Percentiles rank a stretch among this genome's conserved stretches.
Evolutionary conservation across 306 rosid species (phyloP).

Genomic region (Ochetophila trinervis): DNA sequence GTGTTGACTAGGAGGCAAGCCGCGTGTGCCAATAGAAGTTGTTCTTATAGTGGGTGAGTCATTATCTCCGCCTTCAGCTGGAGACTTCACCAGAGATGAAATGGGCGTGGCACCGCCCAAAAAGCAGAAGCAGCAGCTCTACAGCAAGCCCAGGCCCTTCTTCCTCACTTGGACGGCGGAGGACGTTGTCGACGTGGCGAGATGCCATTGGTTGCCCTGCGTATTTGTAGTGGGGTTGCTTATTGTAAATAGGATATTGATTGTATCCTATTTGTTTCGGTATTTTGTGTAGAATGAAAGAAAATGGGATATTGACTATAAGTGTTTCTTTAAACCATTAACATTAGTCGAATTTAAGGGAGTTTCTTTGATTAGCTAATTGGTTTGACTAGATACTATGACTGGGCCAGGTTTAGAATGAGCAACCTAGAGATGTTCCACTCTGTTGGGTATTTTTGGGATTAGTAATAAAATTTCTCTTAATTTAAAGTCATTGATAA

Average conservation of each 20-base stretch:
- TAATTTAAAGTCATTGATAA: not conserved
- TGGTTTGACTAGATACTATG: constrained; percentile 1
- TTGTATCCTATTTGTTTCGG: not conserved
- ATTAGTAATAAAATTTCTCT: constrained; percentile 3
- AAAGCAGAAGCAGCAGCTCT: too few species aligned
- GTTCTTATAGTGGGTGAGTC: constrained; percentile 77
- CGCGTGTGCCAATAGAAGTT: constrained; percentile 76
- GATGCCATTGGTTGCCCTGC: too few species aligned
- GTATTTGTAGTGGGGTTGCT: too few species aligned
- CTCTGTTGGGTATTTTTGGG: constrained; percentile 1
- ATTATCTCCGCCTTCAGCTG: constrained; percentile 87
- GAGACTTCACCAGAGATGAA: too few species aligned
- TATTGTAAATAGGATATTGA: too few species aligned
- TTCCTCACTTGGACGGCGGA: too few species aligned
- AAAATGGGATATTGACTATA: constrained; percentile 1
- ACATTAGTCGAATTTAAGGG: not conserved
- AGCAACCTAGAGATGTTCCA: not conserved
- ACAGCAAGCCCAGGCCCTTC: too few species aligned
- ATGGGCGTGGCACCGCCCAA: too few species aligned
- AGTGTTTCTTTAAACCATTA: constrained; percentile 2
- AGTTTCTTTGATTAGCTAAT: not conserved
- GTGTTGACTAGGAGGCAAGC: constrained; percentile 88
- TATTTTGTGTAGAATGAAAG: not conserved
- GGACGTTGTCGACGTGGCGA: too few species aligned
- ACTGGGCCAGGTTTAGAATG: not conserved